These are phyloP conservation scores for Otatea glauca DNA, from an alignment of 176 grass and related monocot species.

Conservation along the genomic window DNA sequence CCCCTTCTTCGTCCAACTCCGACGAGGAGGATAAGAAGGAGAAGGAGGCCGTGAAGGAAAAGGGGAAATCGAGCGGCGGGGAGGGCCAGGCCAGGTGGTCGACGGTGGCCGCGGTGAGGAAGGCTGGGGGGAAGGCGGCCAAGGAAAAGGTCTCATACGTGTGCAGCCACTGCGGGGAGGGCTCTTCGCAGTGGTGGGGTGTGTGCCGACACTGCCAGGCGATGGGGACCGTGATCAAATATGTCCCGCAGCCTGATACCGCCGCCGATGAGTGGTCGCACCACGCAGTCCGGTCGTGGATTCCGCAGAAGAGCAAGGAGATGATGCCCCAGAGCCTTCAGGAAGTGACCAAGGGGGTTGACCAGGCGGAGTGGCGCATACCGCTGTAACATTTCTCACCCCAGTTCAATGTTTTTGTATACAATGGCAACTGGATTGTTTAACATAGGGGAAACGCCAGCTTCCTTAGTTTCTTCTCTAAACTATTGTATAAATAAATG, in stretches of 20 bases:
- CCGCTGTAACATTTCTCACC: conserved; percentile 62
- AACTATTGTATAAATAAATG: conserved; percentile 2
- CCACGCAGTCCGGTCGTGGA: conserved; percentile 60
- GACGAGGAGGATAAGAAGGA: background rate
- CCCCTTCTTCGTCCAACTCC: background rate
- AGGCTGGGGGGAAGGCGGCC: conserved; percentile 34
- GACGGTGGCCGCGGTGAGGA: background rate
- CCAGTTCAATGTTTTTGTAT: background rate
- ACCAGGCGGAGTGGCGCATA: conserved; percentile 76
- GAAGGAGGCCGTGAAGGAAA: background rate
- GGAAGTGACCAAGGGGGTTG: conserved; percentile 56
- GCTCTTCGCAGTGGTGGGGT: conserved; percentile 80
- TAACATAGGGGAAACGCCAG: background rate
- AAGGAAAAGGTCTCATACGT: conserved; percentile 55
- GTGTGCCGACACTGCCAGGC: conserved; percentile 50
- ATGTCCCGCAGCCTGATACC: background rate
- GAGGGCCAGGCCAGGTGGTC: conserved; percentile 28
- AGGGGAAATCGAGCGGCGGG: conserved; percentile 19
- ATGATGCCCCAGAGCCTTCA: conserved; percentile 61
- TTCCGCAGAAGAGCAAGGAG: conserved; percentile 52
- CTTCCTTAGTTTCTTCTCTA: background rate
- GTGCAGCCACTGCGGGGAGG: conserved; percentile 64
- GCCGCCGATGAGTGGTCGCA: conserved; percentile 37
- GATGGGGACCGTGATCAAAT: conserved; percentile 31
- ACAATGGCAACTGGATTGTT: background rate